phyloP scores from a whole-genome alignment of 208 protist species.

The Trypanosoma mega region DNA sequence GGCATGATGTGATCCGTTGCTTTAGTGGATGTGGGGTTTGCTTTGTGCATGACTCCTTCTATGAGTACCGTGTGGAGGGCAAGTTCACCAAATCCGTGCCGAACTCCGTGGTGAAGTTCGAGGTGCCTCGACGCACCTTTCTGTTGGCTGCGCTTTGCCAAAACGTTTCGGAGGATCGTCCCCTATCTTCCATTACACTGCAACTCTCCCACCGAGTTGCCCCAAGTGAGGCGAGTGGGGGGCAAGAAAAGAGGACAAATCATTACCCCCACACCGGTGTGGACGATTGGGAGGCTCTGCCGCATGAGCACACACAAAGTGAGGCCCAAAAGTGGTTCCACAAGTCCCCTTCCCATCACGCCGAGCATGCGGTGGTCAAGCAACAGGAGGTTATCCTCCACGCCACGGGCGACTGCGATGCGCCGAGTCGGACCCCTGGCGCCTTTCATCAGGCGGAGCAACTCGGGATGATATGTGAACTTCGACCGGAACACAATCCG shows the following conservation, averaged over 20 bases:
- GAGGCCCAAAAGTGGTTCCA: no score
- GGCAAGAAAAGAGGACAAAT: background rate
- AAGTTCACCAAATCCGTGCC: constrained; percentile 31
- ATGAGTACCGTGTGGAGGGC: constrained; percentile 70
- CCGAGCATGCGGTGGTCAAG: background rate
- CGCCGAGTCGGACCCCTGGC: background rate
- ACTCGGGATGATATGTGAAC: constrained; percentile 1
- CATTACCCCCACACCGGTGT: no score
- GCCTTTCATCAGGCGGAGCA: constrained; percentile 1
- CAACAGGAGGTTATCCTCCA: constrained; percentile 1
- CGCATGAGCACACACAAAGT: no score
- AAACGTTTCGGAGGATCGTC: background rate
- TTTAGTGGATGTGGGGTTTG: constrained; percentile 72
- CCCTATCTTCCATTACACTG: background rate
- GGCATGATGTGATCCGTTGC: constrained; percentile 59
- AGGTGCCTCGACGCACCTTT: background rate
- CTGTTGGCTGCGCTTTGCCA: constrained; percentile 1
- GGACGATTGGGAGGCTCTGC: no score
- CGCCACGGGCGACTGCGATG: constrained; percentile 10
- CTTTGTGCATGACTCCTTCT: constrained; percentile 52
- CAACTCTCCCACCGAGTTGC: constrained; percentile 1
- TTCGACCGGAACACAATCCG: constrained; percentile 10
- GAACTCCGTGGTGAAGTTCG: constrained; percentile 1
- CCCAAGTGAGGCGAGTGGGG: background rate
- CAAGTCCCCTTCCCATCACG: no score